A percentile compares a stretch with the other conserved stretches of the same genome.
Conservation (phyloP, 768 basidiomycete genomes). For the Lactifluus rugatus region DNA sequence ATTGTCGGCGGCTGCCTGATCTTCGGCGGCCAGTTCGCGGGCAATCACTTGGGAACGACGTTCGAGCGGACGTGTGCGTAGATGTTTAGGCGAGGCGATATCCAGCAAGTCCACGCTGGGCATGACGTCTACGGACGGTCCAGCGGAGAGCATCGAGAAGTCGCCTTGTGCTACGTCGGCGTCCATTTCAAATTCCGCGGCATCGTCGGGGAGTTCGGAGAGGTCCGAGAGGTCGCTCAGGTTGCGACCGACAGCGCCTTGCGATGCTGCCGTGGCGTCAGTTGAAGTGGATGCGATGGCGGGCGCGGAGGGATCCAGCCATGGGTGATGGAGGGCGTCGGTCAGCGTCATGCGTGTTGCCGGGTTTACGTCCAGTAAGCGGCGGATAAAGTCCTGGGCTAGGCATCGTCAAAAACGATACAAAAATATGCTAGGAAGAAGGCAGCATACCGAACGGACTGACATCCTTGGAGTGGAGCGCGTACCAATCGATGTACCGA, state of each 20-base stretch:
- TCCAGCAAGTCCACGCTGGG: constrained; percentile 5
- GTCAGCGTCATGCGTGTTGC: constrained; percentile 57
- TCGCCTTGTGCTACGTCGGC: neutral
- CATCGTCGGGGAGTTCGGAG: constrained; percentile 1
- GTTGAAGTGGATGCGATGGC: neutral
- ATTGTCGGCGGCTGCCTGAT: neutral
- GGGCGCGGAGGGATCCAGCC: constrained; percentile 39
- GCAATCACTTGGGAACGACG: constrained; percentile 17
- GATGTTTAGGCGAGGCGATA: neutral
- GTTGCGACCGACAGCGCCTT: neutral
- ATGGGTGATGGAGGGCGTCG: constrained; percentile 62
- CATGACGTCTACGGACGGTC: constrained; percentile 3
- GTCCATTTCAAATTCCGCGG: neutral
- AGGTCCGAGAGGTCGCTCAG: constrained; percentile 10
- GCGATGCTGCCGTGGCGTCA: neutral
- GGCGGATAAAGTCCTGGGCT: constrained; percentile 59
- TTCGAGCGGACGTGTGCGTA: constrained; percentile 4
- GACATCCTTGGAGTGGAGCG: neutral
- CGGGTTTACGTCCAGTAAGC: constrained; percentile 60
- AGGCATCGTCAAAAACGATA: constrained; percentile 1
- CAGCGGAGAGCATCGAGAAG: constrained; percentile 15
- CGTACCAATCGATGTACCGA: constrained; percentile 14
- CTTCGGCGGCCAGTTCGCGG: constrained; percentile 10
- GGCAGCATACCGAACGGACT: constrained; percentile 38
- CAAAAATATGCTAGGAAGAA: neutral